Evolutionary conservation across 768 basidiomycete genomes (phyloP), one percentile per base, ranked within the genome.

Genomic region (Xanthoconium purpureum): DNA sequence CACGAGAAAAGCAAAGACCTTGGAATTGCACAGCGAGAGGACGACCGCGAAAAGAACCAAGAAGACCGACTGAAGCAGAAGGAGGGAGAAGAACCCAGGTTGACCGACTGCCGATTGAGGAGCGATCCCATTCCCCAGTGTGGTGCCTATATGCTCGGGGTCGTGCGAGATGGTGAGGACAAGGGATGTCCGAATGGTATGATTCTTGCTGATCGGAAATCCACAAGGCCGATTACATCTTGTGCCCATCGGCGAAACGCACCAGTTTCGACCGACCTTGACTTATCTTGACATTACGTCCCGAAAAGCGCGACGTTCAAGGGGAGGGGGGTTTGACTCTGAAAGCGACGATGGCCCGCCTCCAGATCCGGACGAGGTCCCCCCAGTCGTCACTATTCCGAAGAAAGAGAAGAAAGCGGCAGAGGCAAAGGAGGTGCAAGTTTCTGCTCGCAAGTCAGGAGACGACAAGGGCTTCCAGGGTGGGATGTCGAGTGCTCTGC

Each of bases 281-380:
- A 89, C 88, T 17, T 90, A 94, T 72, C 77, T 94, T 58, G 92
- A 94, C 67, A 71, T 82, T 56, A 68, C 87, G 52, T 84, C 85
- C 24, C 83, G 83, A 37, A 90, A 87, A 74, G 75, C 70, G 57
- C 82, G 77, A 62, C 83, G 80, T 46, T 75, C 77, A 20, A 73
- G 75, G 39, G 67, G 71, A 40, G 79, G 78, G 9, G 82, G 79
- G 0, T 62, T 67, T 4, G 89, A 86, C 54, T 85, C 85, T 2
- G 90, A 91, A 44, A 85, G 84, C 8, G 89, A 91, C 54, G 87
- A 89, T 51, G 89, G 85, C 0, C 88, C 89, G 24, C 89, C 88
- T 28, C 86, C 83, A 42, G 89, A 92, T 65, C 89, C 89, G 14
- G 89, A 91, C 60, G 89, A 91, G 51, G 79, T 78, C 6, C 69